Evolutionary conservation across 305 asterid species (phyloP).

Genomic region (Solanum aculeatissimum): DNA sequence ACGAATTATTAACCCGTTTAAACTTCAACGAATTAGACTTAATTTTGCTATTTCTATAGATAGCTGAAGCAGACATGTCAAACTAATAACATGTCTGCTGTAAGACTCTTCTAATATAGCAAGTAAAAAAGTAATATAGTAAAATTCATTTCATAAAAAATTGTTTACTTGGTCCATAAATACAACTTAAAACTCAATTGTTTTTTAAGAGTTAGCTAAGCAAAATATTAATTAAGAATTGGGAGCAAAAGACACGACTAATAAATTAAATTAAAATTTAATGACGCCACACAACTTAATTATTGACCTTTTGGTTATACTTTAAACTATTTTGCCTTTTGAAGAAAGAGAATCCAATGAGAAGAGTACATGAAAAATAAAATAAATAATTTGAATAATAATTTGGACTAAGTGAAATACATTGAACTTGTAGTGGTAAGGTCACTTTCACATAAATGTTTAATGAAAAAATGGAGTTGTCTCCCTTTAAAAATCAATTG

Average conservation of each 20-base stretch:
- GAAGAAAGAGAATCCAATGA: neutral
- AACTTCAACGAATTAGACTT: no score
- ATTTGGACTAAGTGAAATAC: neutral
- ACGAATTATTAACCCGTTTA: no score
- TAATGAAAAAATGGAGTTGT: neutral
- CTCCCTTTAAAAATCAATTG: neutral
- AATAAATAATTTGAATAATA: neutral
- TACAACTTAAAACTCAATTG: neutral
- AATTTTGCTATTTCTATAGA: no score
- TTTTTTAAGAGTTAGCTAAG: neutral
- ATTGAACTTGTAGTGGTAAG: neutral
- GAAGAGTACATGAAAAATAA: neutral
- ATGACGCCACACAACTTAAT: neutral
- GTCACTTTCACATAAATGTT: neutral
- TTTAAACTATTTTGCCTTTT: neutral
- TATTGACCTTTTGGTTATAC: neutral
- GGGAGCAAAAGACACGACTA: neutral
- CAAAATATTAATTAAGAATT: neutral
- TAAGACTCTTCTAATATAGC: no score
- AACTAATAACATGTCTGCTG: no score
- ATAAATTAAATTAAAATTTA: neutral
- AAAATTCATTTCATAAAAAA: neutral
- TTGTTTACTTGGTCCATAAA: neutral
- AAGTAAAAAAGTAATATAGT: no score
- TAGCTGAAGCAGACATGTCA: no score